Base-by-base conservation (phyloP, 2,329 filamentous ascomycete species). In the Ascomycota sp. region DNA sequence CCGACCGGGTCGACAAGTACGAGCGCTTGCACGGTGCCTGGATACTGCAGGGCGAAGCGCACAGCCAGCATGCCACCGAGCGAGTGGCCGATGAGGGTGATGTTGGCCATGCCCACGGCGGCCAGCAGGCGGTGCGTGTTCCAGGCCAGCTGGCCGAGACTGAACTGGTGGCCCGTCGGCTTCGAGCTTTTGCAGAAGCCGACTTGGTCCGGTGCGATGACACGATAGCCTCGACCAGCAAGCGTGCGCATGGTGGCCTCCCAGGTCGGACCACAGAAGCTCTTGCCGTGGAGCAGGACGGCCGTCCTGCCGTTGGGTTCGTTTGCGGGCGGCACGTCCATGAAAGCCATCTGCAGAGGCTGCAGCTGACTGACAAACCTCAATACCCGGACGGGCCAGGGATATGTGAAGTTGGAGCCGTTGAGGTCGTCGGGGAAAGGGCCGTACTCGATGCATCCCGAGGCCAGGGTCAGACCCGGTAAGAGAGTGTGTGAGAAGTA, bases 171-270 rank as follows among this genome's bases (percentile, higher is more conserved):
- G 9, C 40, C 39, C 2, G 41, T 39, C 0, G 61, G 59, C 43
- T 68, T 68, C 19, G 56, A 54, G 7, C 61, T 66, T 43, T 67
- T 67, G 55, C 63, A 69, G 47, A 65, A 69, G 34, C 64, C 63
- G 28, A 69, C 46, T 36, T 68, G 62, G 36, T 69, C 64, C 0
- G 62, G 59, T 3, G 62, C 46, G 30, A 68, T 55, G 30, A 67
- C 59, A 24, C 63, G 59, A 37, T 63, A 66, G 25, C 62, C 63
- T 20, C 40, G 42, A 3, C 38, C 35, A 4, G 50, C 40, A 31
- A 68, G 53, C 8, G 47, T 42, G 8, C 43, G 36, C n/a, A 59
- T 56, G 10, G 61, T 65, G 11, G 43, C 44, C 31, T 55, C 50
- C 63, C 63, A 68, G 7, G 63, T 68, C 15, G 59, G 48, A 23